phyloP scores from a whole-genome alignment of 495 filamentous ascomycete species.

The Annulohypoxylon nitens region DNA sequence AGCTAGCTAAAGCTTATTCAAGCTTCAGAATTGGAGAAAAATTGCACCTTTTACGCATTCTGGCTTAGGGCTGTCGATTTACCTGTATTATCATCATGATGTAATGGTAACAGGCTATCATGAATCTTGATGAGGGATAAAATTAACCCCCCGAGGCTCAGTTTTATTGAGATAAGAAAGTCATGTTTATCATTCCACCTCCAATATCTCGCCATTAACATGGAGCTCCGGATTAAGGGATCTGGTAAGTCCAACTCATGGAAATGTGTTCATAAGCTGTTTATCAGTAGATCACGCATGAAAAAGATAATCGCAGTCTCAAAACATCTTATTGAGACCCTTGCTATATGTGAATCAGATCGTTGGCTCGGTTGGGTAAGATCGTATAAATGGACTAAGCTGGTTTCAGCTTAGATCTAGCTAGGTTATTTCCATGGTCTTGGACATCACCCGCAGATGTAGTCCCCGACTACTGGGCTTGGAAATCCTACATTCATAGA shows the following conservation, averaged over 20 bases:
- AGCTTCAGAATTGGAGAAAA: background rate
- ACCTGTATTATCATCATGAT: background rate
- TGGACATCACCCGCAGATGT: background rate
- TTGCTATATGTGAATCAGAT: background rate
- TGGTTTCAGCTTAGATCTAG: background rate
- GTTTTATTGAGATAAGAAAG: background rate
- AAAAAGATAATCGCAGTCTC: background rate
- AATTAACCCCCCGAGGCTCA: background rate
- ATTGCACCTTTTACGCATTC: background rate
- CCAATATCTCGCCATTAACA: too few relatives aligned
- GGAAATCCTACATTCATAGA: background rate
- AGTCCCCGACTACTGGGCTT: slow-evolving; percentile 1
- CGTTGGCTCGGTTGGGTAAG: background rate
- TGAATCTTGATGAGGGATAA: background rate
- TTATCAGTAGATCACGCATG: background rate
- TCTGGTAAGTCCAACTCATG: too few relatives aligned
- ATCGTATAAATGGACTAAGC: slow-evolving; percentile 1
- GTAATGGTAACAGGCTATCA: background rate
- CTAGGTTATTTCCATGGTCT: slow-evolving; percentile 17
- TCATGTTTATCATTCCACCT: background rate
- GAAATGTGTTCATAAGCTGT: background rate
- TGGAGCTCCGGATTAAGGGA: too few relatives aligned
- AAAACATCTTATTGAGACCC: background rate
- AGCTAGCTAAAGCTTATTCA: background rate
- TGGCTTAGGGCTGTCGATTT: background rate